Base-by-base conservation (phyloP, 495 filamentous ascomycete genomes). In the Neurospora sp. region DNA sequence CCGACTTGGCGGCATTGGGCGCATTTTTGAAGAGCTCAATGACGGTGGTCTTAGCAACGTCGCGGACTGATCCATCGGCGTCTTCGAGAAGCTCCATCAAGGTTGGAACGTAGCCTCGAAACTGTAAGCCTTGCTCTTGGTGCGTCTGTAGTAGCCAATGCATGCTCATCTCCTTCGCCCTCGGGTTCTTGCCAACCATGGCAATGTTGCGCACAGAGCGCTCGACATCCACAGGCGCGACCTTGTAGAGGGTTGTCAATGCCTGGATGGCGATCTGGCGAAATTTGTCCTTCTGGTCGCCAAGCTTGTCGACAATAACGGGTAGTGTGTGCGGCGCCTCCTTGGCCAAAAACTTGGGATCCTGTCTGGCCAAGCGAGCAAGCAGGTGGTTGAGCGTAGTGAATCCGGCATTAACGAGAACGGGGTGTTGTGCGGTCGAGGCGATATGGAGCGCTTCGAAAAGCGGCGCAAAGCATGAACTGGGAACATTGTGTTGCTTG, bases 71-170 rank as follows among this genome's bases (percentile, higher is more conserved):
- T 70, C 90, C 90, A 79, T 97, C 96, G 9, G 94, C 91, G 81
- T 97, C 93, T 81, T 98, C 95, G 37, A 98, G 84, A 74, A 93
- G 87, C 69, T 92, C 90, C 79, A 98, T 94, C 70, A 98, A 83
- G 10, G 86, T 88, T 5, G 93, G 91, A 1, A 96, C 93, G 81
- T 94, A 96, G 76, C 85, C 83, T 69, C 92, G 90, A 82, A 98
- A 97, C 69, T 90, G 88, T 75, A 98, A 83, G 31, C 88, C 89
- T 70, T 92, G 88, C 54, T 92, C 90, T 77, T 89, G 90, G 75
- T 92, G 90, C 91, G 93, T 94, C 91, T 94, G 77, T 82, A 88
- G 86, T 79, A 97, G 81, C 95, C 94, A 97, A 71, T 90, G 88
- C 86, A 97, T 89, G 76, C 91, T 90, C 71, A 89, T 85, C 83